Conservation (phyloP, 78 protist species). For the Dictyostelium citrinum region DNA sequence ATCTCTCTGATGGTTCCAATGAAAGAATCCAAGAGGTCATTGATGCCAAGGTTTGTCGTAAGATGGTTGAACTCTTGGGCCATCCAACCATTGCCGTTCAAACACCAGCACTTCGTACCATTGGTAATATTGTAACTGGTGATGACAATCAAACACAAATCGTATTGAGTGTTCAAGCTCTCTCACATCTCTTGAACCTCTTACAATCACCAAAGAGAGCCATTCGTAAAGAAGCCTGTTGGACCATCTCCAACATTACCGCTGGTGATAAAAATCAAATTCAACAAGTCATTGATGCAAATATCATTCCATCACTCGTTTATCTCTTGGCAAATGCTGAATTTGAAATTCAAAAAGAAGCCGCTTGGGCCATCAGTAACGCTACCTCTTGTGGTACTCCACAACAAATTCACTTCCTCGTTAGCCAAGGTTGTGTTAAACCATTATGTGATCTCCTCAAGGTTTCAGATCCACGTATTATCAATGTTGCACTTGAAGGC, state of each 20-base stretch:
- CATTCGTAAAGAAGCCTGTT: constrained; percentile 97
- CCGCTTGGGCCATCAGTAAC: constrained; percentile 98
- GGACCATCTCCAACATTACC: constrained; percentile 98
- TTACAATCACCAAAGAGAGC: constrained; percentile 53
- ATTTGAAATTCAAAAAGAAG: constrained; percentile 95
- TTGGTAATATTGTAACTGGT: constrained; percentile 99
- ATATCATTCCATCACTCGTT: constrained; percentile 88
- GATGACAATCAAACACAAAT: constrained; percentile 96
- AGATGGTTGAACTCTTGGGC: constrained; percentile 91
- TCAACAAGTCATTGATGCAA: constrained; percentile 91
- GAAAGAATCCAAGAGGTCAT: constrained; percentile 91
- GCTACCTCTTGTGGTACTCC: constrained; percentile 93
- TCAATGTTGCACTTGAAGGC: constrained; percentile 94
- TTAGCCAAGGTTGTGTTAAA: constrained; percentile 62
- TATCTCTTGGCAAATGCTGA: constrained; percentile 74
- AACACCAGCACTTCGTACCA: constrained; percentile 96
- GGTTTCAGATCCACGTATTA: constrained; percentile 84
- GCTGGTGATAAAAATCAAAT: constrained; percentile 97
- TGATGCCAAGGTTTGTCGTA: constrained; percentile 83
- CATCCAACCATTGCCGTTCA: constrained; percentile 77
- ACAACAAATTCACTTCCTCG: constrained; percentile 87
- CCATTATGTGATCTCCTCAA: constrained; percentile 93
- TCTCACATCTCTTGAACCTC: constrained; percentile 68
- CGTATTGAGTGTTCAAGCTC: constrained; percentile 85
- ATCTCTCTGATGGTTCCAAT: constrained; percentile 96